A percentile compares a stretch with the other conserved stretches of the same genome.
Conservation (phyloP, 306 rosid species). For the Vicia villosa region DNA sequence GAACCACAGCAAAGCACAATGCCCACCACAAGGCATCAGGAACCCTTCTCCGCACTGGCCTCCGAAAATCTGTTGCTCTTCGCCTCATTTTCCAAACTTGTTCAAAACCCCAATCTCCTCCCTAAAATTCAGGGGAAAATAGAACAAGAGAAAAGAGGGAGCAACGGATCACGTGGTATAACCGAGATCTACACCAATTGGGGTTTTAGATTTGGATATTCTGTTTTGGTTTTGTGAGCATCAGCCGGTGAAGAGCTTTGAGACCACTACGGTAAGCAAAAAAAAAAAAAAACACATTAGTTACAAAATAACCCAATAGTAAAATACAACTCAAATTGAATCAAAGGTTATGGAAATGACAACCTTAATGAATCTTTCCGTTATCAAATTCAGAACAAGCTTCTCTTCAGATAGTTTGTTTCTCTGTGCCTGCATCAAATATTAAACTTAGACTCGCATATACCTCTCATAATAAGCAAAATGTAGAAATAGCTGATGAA, state of each 20-base stretch:
- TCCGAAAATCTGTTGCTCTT: slow-evolving; percentile 71
- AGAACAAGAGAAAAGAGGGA: neutral
- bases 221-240: slow-evolving; percentile 25
- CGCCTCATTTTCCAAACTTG: slow-evolving; percentile 65
- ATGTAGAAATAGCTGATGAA: too few species aligned
- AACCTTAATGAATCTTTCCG: neutral
- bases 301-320: neutral
- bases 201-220: slow-evolving; percentile 21
- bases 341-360: too few species aligned
- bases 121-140: neutral
- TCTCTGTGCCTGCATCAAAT: neutral
- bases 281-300: neutral
- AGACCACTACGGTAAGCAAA: neutral
- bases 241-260: slow-evolving; percentile 28
- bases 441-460: too few species aligned
- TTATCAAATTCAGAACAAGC: neutral
- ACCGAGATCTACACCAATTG: slow-evolving; percentile 35
- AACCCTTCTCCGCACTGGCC: slow-evolving; percentile 80
- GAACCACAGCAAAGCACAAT: slow-evolving; percentile 63
- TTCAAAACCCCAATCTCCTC: slow-evolving; percentile 18
- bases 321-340: too few species aligned
- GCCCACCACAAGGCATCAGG: slow-evolving; percentile 76
- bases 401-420: neutral
- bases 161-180: slow-evolving; percentile 26
- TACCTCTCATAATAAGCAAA: too few species aligned